Percentiles rank a stretch among this genome's conserved stretches.
phyloP scores from a whole-genome alignment of 371 early-diverging fungal species.

The Mucor ambiguus region DNA sequence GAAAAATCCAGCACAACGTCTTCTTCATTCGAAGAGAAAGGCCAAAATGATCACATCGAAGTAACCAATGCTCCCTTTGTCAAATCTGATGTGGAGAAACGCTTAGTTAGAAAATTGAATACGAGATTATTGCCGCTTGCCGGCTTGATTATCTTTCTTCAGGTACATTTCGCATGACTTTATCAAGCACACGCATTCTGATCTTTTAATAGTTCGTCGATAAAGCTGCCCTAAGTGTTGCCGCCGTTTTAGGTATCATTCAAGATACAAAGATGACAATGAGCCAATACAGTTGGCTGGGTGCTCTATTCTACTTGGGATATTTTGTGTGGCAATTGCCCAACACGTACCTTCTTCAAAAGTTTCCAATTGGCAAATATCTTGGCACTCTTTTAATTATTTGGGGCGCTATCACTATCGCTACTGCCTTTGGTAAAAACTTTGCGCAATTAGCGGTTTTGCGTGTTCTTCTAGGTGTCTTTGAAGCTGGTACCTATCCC shows the following conservation, averaged over 20 bases:
- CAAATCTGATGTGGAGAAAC: conserved; percentile 17
- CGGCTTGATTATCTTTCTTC: conserved; percentile 27
- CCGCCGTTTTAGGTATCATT: conserved; percentile 35
- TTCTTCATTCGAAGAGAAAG: conserved; percentile 1
- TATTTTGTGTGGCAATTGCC: conserved; percentile 43
- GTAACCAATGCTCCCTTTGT: conserved; percentile 3
- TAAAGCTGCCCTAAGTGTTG: conserved; percentile 35
- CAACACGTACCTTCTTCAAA: conserved; percentile 37
- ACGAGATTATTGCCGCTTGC: conserved; percentile 41
- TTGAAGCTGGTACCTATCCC: conserved; percentile 40
- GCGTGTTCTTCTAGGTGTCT: conserved; percentile 35
- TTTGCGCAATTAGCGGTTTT: conserved; percentile 32
- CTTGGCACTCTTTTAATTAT: conserved; percentile 26
- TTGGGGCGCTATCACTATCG: conserved; percentile 25
- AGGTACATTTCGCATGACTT: background rate
- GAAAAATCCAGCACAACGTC: conserved; percentile 4
- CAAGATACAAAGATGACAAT: conserved; percentile 28
- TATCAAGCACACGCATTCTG: background rate
- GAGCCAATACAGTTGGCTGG: conserved; percentile 32
- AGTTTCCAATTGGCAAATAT: conserved; percentile 34
- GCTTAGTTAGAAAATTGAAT: conserved; percentile 46
- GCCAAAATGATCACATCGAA: background rate
- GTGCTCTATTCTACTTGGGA: conserved; percentile 41
- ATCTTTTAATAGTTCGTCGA: conserved; percentile 33
- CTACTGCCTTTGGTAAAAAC: conserved; percentile 20